These are phyloP conservation scores for Entomophthora muscae DNA, from an alignment of 371 early-diverging fungal species.

Conservation along the genomic window DNA sequence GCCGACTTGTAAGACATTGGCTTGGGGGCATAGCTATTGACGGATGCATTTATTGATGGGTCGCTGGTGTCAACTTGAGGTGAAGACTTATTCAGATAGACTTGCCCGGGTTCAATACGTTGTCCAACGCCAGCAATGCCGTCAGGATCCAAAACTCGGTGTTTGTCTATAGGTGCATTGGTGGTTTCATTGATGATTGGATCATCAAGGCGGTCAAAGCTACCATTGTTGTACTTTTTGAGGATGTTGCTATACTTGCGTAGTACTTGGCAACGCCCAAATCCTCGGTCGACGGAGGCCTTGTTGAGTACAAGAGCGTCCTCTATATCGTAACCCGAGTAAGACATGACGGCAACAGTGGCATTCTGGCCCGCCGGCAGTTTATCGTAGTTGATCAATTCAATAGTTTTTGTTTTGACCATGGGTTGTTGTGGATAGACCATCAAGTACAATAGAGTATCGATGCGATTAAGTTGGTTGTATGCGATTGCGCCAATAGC, in stretches of 20 bases:
- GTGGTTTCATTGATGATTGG: constrained; percentile 28
- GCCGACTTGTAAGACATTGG: constrained; percentile 80
- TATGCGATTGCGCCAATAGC: constrained; percentile 97
- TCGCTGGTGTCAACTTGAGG: constrained; percentile 35
- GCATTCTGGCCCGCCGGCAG: constrained; percentile 99
- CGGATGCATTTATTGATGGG: constrained; percentile 18
- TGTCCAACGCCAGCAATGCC: constrained; percentile 86
- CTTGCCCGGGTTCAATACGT: constrained; percentile 45
- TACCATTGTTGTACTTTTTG: constrained; percentile 71
- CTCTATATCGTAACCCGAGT: constrained; percentile 99
- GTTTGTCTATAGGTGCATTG: constrained; percentile 26
- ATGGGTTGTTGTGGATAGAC: constrained; percentile 98
- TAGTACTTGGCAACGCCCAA: constrained; percentile 93
- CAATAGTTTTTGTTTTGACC: constrained; percentile 96
- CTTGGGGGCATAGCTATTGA: constrained; percentile 47
- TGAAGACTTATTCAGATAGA: constrained; percentile 73
- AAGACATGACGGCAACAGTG: constrained; percentile 98
- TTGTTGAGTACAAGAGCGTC: constrained; percentile 98
- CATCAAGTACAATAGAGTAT: constrained; percentile 91
- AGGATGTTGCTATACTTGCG: constrained; percentile 72
- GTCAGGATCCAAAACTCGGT: constrained; percentile 57
- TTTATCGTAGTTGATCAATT: constrained; percentile 93
- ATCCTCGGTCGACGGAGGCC: constrained; percentile 96
- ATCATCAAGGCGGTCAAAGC: constrained; percentile 74
- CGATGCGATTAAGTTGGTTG: constrained; percentile 91